Evolutionary conservation across 805 yeast species (phyloP).

Genomic region (Starmera amethionina): DNA sequence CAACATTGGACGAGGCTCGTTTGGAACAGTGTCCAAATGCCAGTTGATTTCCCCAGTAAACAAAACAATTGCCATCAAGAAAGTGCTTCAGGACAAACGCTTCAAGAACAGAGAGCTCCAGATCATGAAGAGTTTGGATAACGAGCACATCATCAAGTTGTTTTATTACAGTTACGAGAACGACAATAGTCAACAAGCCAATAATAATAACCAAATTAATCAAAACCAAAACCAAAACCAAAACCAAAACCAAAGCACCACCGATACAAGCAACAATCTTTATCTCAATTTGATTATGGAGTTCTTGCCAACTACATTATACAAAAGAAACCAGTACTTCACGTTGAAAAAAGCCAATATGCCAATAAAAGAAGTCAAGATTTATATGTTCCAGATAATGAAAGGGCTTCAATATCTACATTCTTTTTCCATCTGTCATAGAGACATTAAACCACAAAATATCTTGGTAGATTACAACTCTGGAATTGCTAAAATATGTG

Average conservation of each 20-base stretch:
- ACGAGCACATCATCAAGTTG: constrained; percentile 80
- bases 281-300: constrained; percentile 86
- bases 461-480: constrained; percentile 76
- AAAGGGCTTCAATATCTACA: constrained; percentile 76
- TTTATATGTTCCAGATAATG: constrained; percentile 69
- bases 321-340: constrained; percentile 81
- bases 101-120: constrained; percentile 93
- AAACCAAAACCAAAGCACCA: neutral
- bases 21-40: constrained; percentile 94
- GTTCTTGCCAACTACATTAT: constrained; percentile 91
- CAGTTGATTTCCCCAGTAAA: constrained; percentile 63
- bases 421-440: constrained; percentile 74
- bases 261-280: constrained; percentile 43
- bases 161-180: constrained; percentile 83
- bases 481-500: constrained; percentile 86
- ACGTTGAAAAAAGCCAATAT: constrained; percentile 63
- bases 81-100: constrained; percentile 92
- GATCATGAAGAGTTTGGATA: constrained; percentile 84
- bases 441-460: constrained; percentile 90
- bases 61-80: constrained; percentile 76
- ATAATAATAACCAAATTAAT: too few relatives aligned
- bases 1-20: constrained; percentile 98
- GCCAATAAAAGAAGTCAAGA: constrained; percentile 85
- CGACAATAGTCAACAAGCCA: constrained; percentile 21
- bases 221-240: neutral